Percentiles rank a stretch among this genome's conserved stretches.
These are phyloP conservation scores for Aspergillus thermomutatus DNA, from an alignment of 2,329 filamentous ascomycete genomes.

Conservation along the genomic window DNA sequence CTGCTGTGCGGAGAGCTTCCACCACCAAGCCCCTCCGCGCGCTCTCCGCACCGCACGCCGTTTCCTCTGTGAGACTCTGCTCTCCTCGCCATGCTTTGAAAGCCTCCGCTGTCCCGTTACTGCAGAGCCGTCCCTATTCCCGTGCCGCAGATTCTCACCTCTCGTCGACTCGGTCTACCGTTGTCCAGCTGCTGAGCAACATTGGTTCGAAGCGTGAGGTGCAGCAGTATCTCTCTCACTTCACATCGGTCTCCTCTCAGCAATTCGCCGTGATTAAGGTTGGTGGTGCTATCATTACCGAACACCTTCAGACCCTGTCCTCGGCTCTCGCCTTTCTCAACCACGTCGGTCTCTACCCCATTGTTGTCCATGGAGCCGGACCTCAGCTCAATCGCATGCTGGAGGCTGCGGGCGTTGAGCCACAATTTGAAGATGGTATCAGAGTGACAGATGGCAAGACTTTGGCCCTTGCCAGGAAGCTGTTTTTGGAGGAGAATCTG, in stretches of 20 bases:
- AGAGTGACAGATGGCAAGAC: constrained; percentile 95
- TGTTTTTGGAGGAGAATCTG: constrained; percentile 94
- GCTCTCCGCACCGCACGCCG: constrained; percentile 37
- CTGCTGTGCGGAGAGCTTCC: constrained; percentile 45
- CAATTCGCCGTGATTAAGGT: constrained; percentile 99
- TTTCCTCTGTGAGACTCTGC: constrained; percentile 27
- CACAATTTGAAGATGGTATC: constrained; percentile 94
- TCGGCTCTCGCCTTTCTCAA: constrained; percentile 87
- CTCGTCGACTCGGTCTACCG: constrained; percentile 68
- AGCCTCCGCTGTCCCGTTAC: constrained; percentile 24
- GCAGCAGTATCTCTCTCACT: constrained; percentile 95
- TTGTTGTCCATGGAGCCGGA: constrained; percentile 92
- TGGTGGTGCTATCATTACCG: constrained; percentile 90
- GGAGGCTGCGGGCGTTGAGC: constrained; percentile 86
- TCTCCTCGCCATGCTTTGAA: constrained; percentile 22
- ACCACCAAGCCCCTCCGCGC: constrained; percentile 38
- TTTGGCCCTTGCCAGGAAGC: constrained; percentile 79
- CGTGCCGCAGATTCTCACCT: constrained; percentile 50
- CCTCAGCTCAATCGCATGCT: constrained; percentile 92
- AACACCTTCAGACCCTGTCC: constrained; percentile 88
- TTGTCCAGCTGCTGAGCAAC: constrained; percentile 88
- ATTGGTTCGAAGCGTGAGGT: constrained; percentile 95
- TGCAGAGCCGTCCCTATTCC: constrained; percentile 43
- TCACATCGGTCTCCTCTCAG: constrained; percentile 93
- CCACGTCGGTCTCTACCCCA: constrained; percentile 89